A percentile compares a stretch with the other conserved stretches of the same genome.
Conservation (phyloP, 2,329 filamentous ascomycete species). For the Xenosphaeropsis pyriputrescens region DNA sequence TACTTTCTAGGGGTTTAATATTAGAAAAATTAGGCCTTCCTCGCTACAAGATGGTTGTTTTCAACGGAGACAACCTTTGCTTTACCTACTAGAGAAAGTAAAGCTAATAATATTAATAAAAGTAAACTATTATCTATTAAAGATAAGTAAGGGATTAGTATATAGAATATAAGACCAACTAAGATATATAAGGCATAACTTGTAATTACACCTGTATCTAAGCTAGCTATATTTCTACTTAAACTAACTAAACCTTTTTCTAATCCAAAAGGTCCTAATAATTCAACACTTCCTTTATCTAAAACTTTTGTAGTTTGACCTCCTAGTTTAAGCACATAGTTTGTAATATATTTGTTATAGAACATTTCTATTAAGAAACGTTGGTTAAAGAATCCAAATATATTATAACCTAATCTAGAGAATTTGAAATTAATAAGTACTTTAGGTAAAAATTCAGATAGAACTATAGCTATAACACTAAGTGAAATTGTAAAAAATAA, state of each 20-base stretch:
- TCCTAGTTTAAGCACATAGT: too few relatives aligned
- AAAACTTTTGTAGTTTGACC: too few relatives aligned
- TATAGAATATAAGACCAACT: slow-evolving; percentile 11
- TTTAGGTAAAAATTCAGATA: slow-evolving; percentile 1
- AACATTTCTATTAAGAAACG: neutral
- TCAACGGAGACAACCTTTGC: too few relatives aligned
- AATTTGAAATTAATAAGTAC: neutral
- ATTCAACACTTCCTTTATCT: neutral
- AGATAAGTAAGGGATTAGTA: slow-evolving; percentile 10
- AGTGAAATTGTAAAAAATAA: slow-evolving; percentile 1
- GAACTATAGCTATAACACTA: neutral
- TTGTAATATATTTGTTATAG: too few relatives aligned
- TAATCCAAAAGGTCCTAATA: slow-evolving; percentile 2
- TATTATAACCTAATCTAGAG: too few relatives aligned
- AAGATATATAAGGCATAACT: slow-evolving; percentile 15
- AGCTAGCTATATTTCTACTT: slow-evolving; percentile 12
- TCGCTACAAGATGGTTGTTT: too few relatives aligned
- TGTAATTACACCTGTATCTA: slow-evolving; percentile 14
- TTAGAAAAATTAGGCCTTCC: too few relatives aligned
- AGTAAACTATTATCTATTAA: slow-evolving; percentile 5
- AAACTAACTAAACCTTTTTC: slow-evolving; percentile 12
- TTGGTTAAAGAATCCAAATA: too few relatives aligned
- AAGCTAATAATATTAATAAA: too few relatives aligned
- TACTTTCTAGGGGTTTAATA: too few relatives aligned
- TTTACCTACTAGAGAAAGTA: too few relatives aligned